phyloP scores from a whole-genome alignment of 116 monocot genomes.

The Thalassia testudinum region DNA sequence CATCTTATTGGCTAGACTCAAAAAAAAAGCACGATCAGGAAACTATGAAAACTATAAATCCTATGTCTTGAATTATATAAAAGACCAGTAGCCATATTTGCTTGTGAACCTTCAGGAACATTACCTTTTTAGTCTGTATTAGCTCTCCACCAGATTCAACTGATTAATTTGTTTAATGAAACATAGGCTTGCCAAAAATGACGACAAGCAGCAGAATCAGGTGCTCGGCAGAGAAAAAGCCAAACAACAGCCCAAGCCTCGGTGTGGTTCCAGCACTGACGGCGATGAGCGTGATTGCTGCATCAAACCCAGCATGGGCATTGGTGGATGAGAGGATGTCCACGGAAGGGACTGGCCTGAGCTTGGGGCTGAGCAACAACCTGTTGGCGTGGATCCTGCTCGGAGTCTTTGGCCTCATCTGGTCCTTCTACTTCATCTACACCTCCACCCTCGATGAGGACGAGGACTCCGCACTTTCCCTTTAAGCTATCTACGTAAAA shows the following conservation, averaged over 20 bases:
- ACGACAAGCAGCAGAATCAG: constrained; percentile 20
- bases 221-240: constrained; percentile 25
- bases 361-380: constrained; percentile 71
- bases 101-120: neutral
- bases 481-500: no score
- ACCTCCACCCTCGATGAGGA: constrained; percentile 55
- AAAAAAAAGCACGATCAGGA: no score
- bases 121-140: neutral
- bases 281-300: constrained; percentile 14
- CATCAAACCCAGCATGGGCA: constrained; percentile 27
- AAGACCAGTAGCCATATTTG: no score
- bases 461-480: no score
- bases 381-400: constrained; percentile 62
- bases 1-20: neutral
- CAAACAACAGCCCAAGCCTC: neutral
- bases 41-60: no score
- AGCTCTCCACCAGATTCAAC: neutral
- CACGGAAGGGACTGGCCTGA: constrained; percentile 73
- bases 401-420: constrained; percentile 69
- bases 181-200: constrained; percentile 37
- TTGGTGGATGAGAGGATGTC: constrained; percentile 63
- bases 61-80: no score
- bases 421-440: constrained; percentile 63
- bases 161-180: neutral
- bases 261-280: constrained; percentile 5